Base-by-base conservation (phyloP, 257 asterid genomes). In the Forsythia viridissima region DNA sequence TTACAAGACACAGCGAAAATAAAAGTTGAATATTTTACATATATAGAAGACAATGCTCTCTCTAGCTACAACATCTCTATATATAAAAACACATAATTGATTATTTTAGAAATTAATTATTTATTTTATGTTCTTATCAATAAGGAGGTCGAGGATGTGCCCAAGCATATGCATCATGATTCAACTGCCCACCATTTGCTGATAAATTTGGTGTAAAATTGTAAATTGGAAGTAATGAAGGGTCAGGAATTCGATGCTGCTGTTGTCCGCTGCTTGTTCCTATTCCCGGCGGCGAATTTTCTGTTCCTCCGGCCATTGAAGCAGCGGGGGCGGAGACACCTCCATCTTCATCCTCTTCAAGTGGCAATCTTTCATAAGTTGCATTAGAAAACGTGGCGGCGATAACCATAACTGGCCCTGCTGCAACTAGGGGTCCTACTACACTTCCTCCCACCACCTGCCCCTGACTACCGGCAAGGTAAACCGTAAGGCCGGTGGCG, bases 361-460 rank as follows among this genome's bases (percentile, higher is more conserved):
- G 76, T 4, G 89, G 89, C 84, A 86, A 73, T 55, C 87, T 83
- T 44, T 86, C 89, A 65, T 86, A 86, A 3, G 85, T 86, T 0
- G 89, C 89, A 24, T 83, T 86, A 9, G 85, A 80, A 76, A 86
- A 86, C 7, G 89, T 86, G 0, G 89, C 85, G 0, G 87, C 89
- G 24, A 86, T 76, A 30, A 86, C 85, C 87, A 86, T 83, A 3
- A 86, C 89, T 18, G 89, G 87, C 18, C 89, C 89, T 0, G 83
- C 87, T 2, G 89, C 87, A 37, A 86, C 81, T 12, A 86, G 82
- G 1, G 89, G 85, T 1, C 89, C 89, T 57, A 83, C 85, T 30
- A 85, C 89, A 18, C 87, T 85, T 4, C 89, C 89, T 2, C 89
- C 89, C 15, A 85, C 83, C 7, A 85, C 87, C 81, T 85, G 89